A percentile compares a stretch with the other conserved stretches of the same genome.
Conservation (phyloP, 768 basidiomycete genomes). For the Russula dissimulans region DNA sequence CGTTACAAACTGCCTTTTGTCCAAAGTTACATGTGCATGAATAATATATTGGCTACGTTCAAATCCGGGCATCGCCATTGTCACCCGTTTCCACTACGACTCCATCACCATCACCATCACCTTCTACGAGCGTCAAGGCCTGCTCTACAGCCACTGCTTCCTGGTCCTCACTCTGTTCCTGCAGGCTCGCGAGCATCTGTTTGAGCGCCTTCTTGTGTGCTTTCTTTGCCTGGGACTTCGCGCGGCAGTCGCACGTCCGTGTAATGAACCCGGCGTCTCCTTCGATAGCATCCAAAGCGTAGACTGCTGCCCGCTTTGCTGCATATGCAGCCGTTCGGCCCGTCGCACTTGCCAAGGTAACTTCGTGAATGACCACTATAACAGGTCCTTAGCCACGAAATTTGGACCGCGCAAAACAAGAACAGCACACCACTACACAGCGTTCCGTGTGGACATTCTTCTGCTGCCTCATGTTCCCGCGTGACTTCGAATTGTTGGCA, state of each 20-base stretch:
- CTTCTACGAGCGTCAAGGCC: not conserved
- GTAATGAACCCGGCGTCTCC: conserved; percentile 53
- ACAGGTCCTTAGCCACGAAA: conserved; percentile 3
- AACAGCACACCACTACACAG: conserved; percentile 41
- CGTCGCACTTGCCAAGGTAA: conserved; percentile 48
- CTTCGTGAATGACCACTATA: conserved; percentile 60
- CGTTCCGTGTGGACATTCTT: conserved; percentile 29
- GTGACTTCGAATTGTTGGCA: conserved; percentile 57
- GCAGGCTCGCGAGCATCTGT: conserved; percentile 22
- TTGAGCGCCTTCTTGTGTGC: conserved; percentile 32
- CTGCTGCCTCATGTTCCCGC: conserved; percentile 30
- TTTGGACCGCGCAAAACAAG: not conserved
- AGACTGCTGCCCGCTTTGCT: conserved; percentile 49
- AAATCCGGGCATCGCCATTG: not conserved
- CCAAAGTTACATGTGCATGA: not conserved
- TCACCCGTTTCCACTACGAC: not conserved
- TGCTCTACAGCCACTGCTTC: not conserved
- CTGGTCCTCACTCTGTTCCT: conserved; percentile 20
- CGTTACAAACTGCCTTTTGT: not conserved
- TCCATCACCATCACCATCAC: conserved; percentile 2
- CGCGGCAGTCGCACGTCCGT: conserved; percentile 59
- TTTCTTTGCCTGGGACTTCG: conserved; percentile 27
- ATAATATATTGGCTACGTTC: not conserved
- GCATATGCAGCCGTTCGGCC: conserved; percentile 45
- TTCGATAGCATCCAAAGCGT: conserved; percentile 62